Evolutionary conservation across 768 basidiomycete genomes (phyloP).

Genomic region (Gelatoporia subvermispora): DNA sequence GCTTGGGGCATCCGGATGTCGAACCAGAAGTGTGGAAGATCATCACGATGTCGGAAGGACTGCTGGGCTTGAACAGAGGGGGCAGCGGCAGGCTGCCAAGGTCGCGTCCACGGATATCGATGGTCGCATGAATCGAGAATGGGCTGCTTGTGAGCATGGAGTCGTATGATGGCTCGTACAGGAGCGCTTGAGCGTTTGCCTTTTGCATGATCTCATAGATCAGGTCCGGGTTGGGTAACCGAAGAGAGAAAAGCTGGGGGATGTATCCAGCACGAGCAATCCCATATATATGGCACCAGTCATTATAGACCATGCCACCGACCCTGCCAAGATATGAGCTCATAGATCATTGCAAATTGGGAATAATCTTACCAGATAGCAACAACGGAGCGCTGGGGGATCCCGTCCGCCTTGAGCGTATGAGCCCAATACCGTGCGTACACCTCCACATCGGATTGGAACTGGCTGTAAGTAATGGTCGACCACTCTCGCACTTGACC

Average conservation of each 20-base stretch:
- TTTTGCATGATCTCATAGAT: conserved; percentile 59
- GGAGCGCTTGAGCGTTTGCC: conserved; percentile 53
- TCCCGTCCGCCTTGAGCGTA: conserved; percentile 34
- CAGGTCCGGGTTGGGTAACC: conserved; percentile 61
- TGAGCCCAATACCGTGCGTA: conserved; percentile 56
- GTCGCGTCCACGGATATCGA: conserved; percentile 35
- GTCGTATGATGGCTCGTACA: conserved; percentile 56
- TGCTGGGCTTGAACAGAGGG: conserved; percentile 34
- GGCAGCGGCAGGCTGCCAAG: conserved; percentile 36
- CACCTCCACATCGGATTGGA: conserved; percentile 54
- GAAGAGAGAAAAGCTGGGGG: conserved; percentile 69
- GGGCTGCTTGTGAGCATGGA: conserved; percentile 41
- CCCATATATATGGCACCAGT: conserved; percentile 66
- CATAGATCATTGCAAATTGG: not conserved
- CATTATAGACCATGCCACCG: conserved; percentile 59
- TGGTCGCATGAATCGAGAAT: conserved; percentile 42
- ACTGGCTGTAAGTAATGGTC: conserved; percentile 57
- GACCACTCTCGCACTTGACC: conserved; percentile 45
- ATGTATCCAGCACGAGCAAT: conserved; percentile 57
- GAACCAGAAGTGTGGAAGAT: conserved; percentile 75
- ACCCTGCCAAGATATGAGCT: conserved; percentile 39
- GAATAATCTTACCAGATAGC: conserved; percentile 54
- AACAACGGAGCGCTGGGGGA: conserved; percentile 51
- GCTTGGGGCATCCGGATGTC: conserved; percentile 72
- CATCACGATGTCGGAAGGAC: conserved; percentile 39